Conservation (phyloP, 257 asterid genomes). For the Henckelia pumila region DNA sequence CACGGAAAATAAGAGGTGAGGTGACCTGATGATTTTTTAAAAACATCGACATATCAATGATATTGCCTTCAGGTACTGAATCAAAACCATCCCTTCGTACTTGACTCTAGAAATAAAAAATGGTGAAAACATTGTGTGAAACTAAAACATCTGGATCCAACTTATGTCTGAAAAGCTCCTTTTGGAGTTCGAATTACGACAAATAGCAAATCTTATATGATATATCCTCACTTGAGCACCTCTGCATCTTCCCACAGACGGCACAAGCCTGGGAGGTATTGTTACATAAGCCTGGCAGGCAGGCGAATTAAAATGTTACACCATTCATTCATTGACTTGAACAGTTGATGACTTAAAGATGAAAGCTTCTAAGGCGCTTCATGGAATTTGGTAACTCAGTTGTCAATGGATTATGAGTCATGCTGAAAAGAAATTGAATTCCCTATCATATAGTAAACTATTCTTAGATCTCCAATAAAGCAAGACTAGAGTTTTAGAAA, state of each 20-base stretch:
- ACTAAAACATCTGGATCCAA: background rate
- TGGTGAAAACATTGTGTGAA: background rate
- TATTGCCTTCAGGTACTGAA: no score
- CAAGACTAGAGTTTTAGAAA: background rate
- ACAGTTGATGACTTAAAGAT: slow-evolving; percentile 12
- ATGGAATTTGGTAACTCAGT: background rate
- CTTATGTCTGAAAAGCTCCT: background rate
- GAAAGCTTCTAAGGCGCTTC: slow-evolving; percentile 2
- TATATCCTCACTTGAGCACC: background rate
- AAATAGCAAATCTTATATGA: background rate
- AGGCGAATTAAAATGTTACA: no score
- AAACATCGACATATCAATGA: background rate
- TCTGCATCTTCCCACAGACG: background rate
- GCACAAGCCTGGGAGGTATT: background rate
- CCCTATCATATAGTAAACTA: slow-evolving; percentile 9
- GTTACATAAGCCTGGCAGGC: no score
- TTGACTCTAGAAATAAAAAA: no score
- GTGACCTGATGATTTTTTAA: background rate
- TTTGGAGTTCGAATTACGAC: background rate
- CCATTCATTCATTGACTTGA: slow-evolving; percentile 2
- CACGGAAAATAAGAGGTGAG: background rate
- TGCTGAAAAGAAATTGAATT: slow-evolving; percentile 1
- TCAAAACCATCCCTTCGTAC: no score
- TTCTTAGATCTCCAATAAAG: slow-evolving; percentile 12
- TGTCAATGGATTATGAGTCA: no score